Conservation (phyloP, 495 filamentous ascomycete genomes). For the Talaromyces thailandensis region DNA sequence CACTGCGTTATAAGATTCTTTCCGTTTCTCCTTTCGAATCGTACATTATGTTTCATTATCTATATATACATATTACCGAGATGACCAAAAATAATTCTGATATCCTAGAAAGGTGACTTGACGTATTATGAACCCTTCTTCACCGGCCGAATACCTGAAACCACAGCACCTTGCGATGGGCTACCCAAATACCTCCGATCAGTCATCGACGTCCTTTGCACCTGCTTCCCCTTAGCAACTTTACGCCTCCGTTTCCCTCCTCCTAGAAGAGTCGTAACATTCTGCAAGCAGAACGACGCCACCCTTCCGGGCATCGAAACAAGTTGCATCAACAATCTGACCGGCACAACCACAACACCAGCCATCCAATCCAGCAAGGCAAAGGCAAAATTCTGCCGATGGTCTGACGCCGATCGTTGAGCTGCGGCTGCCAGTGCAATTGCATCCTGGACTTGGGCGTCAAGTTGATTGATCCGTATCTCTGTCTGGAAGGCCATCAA, state of each 20-base stretch:
- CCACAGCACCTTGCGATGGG: background rate
- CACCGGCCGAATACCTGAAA: background rate
- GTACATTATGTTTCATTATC: background rate
- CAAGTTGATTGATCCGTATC: slow-evolving; percentile 57
- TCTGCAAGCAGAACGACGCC: slow-evolving; percentile 12
- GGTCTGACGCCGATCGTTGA: slow-evolving; percentile 34
- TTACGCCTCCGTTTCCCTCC: background rate
- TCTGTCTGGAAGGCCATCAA: slow-evolving; percentile 67
- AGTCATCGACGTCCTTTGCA: background rate
- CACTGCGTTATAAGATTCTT: background rate
- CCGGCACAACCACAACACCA: slow-evolving; percentile 5
- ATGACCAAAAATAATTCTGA: background rate
- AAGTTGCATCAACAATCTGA: background rate
- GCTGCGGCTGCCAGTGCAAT: slow-evolving; percentile 70
- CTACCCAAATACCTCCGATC: background rate
- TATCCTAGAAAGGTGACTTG: background rate
- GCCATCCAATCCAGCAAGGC: slow-evolving; percentile 5
- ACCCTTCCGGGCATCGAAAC: slow-evolving; percentile 13
- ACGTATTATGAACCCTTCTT: background rate
- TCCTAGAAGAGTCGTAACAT: background rate
- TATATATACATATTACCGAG: slow-evolving; percentile 5
- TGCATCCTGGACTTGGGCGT: slow-evolving; percentile 64
- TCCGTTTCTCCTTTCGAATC: background rate
- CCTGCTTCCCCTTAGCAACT: slow-evolving; percentile 2
- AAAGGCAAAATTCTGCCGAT: slow-evolving; percentile 3